Evolutionary conservation across 2,329 filamentous ascomycete species (phyloP).

Genomic region (Arachnomyces sp.): DNA sequence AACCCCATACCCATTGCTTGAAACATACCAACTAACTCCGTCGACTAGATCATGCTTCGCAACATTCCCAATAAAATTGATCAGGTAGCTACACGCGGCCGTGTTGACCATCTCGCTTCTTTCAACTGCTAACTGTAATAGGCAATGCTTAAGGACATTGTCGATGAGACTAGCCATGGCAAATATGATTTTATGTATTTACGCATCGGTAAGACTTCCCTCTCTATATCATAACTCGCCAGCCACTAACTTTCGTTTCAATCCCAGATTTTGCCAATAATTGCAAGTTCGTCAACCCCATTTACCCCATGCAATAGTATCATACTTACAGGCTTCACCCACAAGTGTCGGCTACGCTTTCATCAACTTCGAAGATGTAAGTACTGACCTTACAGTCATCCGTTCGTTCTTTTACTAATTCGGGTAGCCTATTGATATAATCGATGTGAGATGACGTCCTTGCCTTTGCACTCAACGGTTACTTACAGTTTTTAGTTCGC

Average conservation of each 20-base stretch:
- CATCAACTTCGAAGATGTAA: conserved; percentile 82
- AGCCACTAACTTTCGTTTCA: conserved; percentile 6
- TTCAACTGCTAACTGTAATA: conserved; percentile 23
- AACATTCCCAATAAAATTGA: conserved; percentile 92
- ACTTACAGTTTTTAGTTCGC: conserved; percentile 54
- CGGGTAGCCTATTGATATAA: conserved; percentile 61
- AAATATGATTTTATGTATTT: conserved; percentile 94
- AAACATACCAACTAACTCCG: conserved; percentile 5
- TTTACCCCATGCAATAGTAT: background rate
- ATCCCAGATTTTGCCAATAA: conserved; percentile 64
- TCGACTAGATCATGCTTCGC: conserved; percentile 72
- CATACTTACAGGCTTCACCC: conserved; percentile 2
- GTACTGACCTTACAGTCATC: conserved; percentile 22
- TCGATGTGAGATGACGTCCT: conserved; percentile 50
- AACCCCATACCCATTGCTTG: conserved; percentile 2
- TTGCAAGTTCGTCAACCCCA: conserved; percentile 59
- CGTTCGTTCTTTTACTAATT: conserved; percentile 11
- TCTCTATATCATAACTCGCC: background rate
- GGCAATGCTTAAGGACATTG: conserved; percentile 65
- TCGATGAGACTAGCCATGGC: conserved; percentile 71
- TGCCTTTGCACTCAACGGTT: conserved; percentile 4
- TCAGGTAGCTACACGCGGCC: conserved; percentile 31
- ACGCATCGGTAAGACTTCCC: conserved; percentile 55
- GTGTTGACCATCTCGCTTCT: conserved; percentile 10
- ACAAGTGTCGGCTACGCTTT: conserved; percentile 89